Percentiles rank a stretch among this genome's conserved stretches.
Evolutionary conservation across 129 eudicot species (phyloP).

Genomic region (Chrysanthemum seticuspe): DNA sequence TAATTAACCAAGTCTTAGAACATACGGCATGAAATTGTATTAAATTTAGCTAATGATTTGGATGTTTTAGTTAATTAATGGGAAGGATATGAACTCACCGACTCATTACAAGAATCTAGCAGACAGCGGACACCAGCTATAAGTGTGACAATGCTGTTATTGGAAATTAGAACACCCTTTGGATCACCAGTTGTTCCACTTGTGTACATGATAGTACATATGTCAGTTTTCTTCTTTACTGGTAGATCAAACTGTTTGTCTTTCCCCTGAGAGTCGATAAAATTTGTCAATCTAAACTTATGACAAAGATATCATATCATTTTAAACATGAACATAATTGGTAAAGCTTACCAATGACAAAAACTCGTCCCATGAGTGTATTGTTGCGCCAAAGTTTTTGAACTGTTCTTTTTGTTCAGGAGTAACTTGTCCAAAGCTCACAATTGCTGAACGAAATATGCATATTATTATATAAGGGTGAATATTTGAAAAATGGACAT

Average conservation of each 20-base stretch:
- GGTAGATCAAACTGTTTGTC: constrained; percentile 66
- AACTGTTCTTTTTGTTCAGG: constrained; percentile 67
- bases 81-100: constrained; percentile 44
- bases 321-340: neutral
- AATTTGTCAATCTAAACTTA: too few relatives aligned
- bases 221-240: constrained; percentile 65
- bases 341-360: constrained; percentile 62
- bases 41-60: too few relatives aligned
- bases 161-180: constrained; percentile 88
- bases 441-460: constrained; percentile 53
- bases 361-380: constrained; percentile 89
- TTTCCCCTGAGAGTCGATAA: constrained; percentile 55
- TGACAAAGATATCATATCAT: neutral
- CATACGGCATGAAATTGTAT: too few relatives aligned
- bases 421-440: constrained; percentile 80
- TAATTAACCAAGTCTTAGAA: neutral
- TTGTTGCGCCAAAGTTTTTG: constrained; percentile 55
- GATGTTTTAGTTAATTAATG: neutral
- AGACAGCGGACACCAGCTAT: constrained; percentile 69
- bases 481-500: neutral
- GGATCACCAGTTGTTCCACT: constrained; percentile 99
- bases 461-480: constrained; percentile 17
- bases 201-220: constrained; percentile 98
- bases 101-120: constrained; percentile 60
- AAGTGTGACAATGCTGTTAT: constrained; percentile 70